A percentile compares a stretch with the other conserved stretches of the same genome.
Conservation (phyloP, 73 alveolate species). For the Tetrahymena thermophila region DNA sequence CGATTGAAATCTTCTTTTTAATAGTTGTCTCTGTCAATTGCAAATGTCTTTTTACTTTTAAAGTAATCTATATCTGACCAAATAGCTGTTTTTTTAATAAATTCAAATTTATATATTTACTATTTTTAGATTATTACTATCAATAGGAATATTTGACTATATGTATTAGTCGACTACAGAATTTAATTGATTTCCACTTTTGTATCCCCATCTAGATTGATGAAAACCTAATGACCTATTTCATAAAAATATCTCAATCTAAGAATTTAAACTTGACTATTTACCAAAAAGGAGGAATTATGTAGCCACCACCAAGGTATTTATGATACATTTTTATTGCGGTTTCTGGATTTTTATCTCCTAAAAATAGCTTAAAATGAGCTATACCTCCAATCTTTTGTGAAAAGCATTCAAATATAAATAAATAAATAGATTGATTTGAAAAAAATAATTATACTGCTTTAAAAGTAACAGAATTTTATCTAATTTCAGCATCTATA, state of each 20-base stretch:
- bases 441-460: neutral
- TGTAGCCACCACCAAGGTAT: constrained; percentile 50
- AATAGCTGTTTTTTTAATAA: constrained; percentile 7
- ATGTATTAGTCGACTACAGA: constrained; percentile 21
- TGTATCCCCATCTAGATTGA: constrained; percentile 61
- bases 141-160: constrained; percentile 49
- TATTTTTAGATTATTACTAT: neutral
- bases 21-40: constrained; percentile 16
- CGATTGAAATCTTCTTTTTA: constrained; percentile 3
- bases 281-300: neutral
- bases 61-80: constrained; percentile 73
- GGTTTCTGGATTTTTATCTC: constrained; percentile 39
- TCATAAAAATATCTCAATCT: neutral
- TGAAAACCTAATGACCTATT: constrained; percentile 68
- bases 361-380: constrained; percentile 20
- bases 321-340: constrained; percentile 24
- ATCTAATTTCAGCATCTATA: constrained; percentile 7
- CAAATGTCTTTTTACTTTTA: constrained; percentile 49
- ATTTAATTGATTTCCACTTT: constrained; percentile 42
- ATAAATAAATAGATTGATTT: neutral
- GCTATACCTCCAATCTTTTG: constrained; percentile 26
- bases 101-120: neutral
- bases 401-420: neutral
- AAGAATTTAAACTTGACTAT: neutral
- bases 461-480: neutral